A percentile compares a stretch with the other conserved stretches of the same genome.
Conservation (phyloP, 2,329 filamentous ascomycete genomes). For the Monosporascus sp. region DNA sequence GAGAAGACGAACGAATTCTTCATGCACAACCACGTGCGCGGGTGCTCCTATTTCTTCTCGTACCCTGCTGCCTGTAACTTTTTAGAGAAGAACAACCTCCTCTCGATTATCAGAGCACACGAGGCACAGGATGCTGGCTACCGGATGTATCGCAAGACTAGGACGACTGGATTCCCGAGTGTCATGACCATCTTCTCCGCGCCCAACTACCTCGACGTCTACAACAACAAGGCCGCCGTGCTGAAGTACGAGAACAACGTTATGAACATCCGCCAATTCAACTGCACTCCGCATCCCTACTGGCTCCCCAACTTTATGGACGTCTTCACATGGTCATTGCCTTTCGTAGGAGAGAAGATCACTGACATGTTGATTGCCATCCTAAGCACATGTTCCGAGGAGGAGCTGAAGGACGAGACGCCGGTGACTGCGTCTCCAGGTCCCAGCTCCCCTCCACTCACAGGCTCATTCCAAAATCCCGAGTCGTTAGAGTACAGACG, state of each 20-base stretch:
- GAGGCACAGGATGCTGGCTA: conserved; percentile 98
- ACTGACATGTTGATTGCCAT: conserved; percentile 99
- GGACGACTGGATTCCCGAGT: conserved; percentile 95
- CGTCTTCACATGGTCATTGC: conserved; percentile 99
- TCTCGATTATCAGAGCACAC: conserved; percentile 95
- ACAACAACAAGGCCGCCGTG: conserved; percentile 99
- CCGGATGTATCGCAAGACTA: conserved; percentile 97
- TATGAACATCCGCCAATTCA: conserved; percentile 99
- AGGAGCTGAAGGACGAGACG: conserved; percentile 88
- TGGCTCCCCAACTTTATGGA: conserved; percentile 99
- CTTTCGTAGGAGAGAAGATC: conserved; percentile 98
- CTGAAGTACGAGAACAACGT: conserved; percentile 99
- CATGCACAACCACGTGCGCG: conserved; percentile 95
- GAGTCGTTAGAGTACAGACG: conserved; percentile 92
- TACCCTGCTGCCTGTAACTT: conserved; percentile 97
- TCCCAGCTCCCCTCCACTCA: conserved; percentile 68
- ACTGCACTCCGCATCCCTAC: conserved; percentile 98
- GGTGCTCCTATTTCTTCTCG: conserved; percentile 99
- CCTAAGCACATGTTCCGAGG: conserved; percentile 97
- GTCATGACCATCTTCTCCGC: conserved; percentile 99
- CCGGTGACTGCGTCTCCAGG: conserved; percentile 65
- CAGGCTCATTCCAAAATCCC: conserved; percentile 53
- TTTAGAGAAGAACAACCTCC: conserved; percentile 96
- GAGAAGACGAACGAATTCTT: conserved; percentile 98
- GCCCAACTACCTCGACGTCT: conserved; percentile 97